phyloP scores from a whole-genome alignment of 2,329 filamentous ascomycete species.

The Colletotrichum sidae region DNA sequence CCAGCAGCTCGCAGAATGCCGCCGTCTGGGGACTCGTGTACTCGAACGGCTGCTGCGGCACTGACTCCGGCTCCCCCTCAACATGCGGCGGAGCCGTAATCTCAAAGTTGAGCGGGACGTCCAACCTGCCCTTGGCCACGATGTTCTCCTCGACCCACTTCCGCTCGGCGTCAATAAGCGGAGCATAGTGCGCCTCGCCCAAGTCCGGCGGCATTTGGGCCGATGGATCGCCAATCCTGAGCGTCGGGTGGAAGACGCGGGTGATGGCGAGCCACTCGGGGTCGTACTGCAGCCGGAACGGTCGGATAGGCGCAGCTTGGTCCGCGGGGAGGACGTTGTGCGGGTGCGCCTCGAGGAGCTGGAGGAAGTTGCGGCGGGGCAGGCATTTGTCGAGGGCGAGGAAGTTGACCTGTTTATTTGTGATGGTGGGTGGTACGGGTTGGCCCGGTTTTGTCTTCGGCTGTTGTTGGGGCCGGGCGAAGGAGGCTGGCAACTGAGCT shows the following conservation, averaged over 20 bases:
- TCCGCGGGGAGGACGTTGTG: conserved; percentile 31
- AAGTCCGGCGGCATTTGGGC: conserved; percentile 68
- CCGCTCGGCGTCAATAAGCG: conserved; percentile 76
- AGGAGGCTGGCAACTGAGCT: conserved; percentile 81
- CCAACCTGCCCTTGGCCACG: conserved; percentile 69
- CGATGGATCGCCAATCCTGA: conserved; percentile 71
- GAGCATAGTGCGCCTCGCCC: conserved; percentile 75
- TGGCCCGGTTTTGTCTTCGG: conserved; percentile 62
- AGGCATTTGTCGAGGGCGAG: conserved; percentile 93
- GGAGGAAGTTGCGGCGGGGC: conserved; percentile 82
- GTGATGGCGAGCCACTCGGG: conserved; percentile 96
- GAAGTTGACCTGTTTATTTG: conserved; percentile 84
- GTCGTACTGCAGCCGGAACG: conserved; percentile 81
- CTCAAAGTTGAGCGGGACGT: conserved; percentile 82
- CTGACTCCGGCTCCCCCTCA: conserved; percentile 65
- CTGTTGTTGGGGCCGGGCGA: conserved; percentile 59
- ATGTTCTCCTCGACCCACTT: conserved; percentile 87
- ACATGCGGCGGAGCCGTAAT: conserved; percentile 80
- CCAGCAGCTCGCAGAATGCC: conserved; percentile 83
- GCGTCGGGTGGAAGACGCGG: conserved; percentile 77
- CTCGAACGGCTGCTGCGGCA: conserved; percentile 76
- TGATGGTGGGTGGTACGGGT: conserved; percentile 77
- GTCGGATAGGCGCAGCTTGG: conserved; percentile 48
- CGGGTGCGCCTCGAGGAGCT: conserved; percentile 75
- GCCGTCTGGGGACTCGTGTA: conserved; percentile 89